Conservation (phyloP, 768 basidiomycete genomes). For the Phylloporus rhodoxanthus region DNA sequence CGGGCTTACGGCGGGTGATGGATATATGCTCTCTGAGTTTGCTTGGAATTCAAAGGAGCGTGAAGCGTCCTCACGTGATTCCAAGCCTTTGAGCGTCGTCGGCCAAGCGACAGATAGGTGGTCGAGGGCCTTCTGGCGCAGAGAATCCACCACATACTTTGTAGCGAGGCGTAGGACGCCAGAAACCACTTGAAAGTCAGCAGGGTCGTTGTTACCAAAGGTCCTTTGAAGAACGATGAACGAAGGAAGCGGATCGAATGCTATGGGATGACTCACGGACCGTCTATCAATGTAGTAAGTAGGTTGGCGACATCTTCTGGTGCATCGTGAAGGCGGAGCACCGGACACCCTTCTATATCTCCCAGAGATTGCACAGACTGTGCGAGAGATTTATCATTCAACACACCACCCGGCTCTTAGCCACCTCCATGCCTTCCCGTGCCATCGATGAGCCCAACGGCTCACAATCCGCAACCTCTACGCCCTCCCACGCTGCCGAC, state of each 20-base stretch:
- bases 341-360: constrained; percentile 44
- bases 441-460: no score
- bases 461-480: no score
- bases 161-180: constrained; percentile 69
- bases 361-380: constrained; percentile 7
- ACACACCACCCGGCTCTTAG: no score
- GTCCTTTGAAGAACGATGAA: constrained; percentile 35
- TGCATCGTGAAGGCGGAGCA: constrained; percentile 59
- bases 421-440: no score
- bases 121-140: constrained; percentile 56
- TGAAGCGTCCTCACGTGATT: constrained; percentile 57
- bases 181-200: constrained; percentile 64
- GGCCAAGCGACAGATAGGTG: constrained; percentile 72
- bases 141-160: constrained; percentile 69
- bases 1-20: constrained; percentile 61
- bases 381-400: constrained; percentile 11
- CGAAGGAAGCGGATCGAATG: background rate
- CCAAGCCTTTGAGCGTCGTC: constrained; percentile 61
- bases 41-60: constrained; percentile 44
- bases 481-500: no score
- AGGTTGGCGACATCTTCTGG: constrained; percentile 67
- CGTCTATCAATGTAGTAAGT: constrained; percentile 67
- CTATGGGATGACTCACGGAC: constrained; percentile 50
- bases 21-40: constrained; percentile 42
- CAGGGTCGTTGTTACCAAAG: constrained; percentile 62